These are phyloP conservation scores for Microstegium vimineum DNA, from an alignment of 176 grass and related monocot genomes.

Conservation along the genomic window DNA sequence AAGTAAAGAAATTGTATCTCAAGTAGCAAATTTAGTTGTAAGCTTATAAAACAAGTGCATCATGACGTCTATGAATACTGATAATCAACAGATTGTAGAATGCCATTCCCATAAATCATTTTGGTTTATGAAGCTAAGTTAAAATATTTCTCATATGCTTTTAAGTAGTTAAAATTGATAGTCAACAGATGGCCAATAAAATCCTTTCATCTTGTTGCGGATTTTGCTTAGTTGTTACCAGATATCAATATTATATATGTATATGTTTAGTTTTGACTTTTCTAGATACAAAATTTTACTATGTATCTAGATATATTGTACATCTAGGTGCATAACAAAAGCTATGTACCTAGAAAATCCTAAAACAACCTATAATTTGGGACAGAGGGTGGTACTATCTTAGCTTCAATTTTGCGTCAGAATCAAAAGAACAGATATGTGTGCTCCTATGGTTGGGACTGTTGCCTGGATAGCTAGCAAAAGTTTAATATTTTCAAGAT, in stretches of 20 bases:
- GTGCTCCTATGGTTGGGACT: not conserved
- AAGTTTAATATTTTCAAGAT: not conserved
- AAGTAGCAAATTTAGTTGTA: not conserved
- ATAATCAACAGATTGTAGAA: not conserved
- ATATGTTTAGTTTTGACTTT: not conserved
- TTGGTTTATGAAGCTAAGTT: not conserved
- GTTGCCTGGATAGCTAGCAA: not conserved
- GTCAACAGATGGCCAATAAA: not conserved
- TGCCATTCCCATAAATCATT: not conserved
- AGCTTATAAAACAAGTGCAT: constrained; percentile 3
- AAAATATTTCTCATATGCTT: not conserved
- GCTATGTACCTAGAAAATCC: not conserved
- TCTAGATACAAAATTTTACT: too few species aligned
- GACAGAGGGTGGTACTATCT: not conserved
- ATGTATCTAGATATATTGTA: not conserved
- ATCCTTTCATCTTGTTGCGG: not conserved
- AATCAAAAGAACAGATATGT: not conserved
- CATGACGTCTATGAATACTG: not conserved
- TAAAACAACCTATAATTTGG: not conserved
- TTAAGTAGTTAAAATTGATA: constrained; percentile 1
- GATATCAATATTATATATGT: too few species aligned
- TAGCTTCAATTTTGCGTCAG: not conserved
- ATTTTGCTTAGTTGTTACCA: constrained; percentile 6
- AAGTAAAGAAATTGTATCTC: constrained; percentile 14
- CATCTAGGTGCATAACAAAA: not conserved